Percentiles rank a stretch among this genome's conserved stretches.
Evolutionary conservation across 768 basidiomycete genomes (phyloP).

Genomic region (Clitopilus hobsonii): DNA sequence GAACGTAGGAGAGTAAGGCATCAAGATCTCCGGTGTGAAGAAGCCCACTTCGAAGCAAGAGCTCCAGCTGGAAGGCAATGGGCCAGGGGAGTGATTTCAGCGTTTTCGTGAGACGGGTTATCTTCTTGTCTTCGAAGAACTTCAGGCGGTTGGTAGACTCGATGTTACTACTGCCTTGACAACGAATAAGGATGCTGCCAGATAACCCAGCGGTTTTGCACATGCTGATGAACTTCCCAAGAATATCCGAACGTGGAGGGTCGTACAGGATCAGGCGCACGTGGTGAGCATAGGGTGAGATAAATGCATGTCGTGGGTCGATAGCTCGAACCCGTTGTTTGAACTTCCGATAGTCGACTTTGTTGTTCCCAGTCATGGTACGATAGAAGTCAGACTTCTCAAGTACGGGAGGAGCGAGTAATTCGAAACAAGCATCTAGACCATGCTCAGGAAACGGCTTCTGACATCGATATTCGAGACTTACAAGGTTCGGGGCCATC

Average conservation of each 20-base stretch:
- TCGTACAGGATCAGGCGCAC: conserved; percentile 59
- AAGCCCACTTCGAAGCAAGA: conserved; percentile 56
- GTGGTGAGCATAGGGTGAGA: conserved; percentile 71
- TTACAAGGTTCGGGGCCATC: conserved; percentile 67
- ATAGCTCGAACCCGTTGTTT: conserved; percentile 56
- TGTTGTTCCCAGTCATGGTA: conserved; percentile 35
- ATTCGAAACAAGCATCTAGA: conserved; percentile 65
- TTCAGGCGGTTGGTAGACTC: conserved; percentile 41
- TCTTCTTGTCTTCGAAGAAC: conserved; percentile 46
- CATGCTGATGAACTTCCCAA: conserved; percentile 47
- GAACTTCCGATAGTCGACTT: conserved; percentile 37
- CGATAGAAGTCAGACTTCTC: conserved; percentile 59
- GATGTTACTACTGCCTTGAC: conserved; percentile 30
- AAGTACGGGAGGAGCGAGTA: conserved; percentile 58
- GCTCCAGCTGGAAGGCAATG: conserved; percentile 75
- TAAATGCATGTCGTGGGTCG: conserved; percentile 47
- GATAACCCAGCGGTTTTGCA: conserved; percentile 45
- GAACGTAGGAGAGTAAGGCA: conserved; percentile 38
- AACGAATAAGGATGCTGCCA: conserved; percentile 26
- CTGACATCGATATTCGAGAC: conserved; percentile 16
- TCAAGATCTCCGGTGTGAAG: conserved; percentile 58
- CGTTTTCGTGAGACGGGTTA: conserved; percentile 41
- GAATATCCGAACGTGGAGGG: conserved; percentile 36
- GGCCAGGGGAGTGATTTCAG: conserved; percentile 52
- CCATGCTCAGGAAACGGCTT: conserved; percentile 5